Conservation (phyloP, 805 yeast genomes). For the Lachancea meyersii region DNA sequence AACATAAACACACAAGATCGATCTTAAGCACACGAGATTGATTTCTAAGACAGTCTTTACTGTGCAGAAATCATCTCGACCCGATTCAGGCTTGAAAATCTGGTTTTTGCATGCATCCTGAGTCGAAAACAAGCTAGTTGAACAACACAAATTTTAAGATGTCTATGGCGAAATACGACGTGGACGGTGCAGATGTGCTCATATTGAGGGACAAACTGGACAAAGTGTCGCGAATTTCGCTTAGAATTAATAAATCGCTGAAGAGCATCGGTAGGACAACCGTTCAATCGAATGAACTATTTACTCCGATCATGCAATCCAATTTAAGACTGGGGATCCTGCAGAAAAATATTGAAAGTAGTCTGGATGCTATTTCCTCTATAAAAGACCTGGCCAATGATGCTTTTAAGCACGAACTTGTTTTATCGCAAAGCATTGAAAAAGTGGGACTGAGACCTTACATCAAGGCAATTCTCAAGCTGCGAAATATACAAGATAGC, state of each 20-base stretch:
- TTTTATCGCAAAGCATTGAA: conserved; percentile 30
- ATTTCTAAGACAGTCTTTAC: too few relatives aligned
- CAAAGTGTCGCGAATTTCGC: conserved; percentile 51
- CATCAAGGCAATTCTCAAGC: conserved; percentile 38
- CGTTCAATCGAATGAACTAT: conserved; percentile 36
- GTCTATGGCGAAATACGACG: conserved; percentile 37
- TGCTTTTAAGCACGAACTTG: conserved; percentile 38
- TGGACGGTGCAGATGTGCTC: conserved; percentile 78
- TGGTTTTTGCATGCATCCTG: neutral
- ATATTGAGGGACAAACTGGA: conserved; percentile 70
- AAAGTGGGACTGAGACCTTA: conserved; percentile 33
- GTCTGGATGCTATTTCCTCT: conserved; percentile 42
- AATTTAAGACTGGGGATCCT: conserved; percentile 51
- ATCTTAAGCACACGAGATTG: too few relatives aligned
- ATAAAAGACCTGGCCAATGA: conserved; percentile 45
- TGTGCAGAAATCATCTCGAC: too few relatives aligned
- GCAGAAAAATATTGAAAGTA: conserved; percentile 52
- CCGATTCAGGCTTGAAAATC: too few relatives aligned
- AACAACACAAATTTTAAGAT: neutral
- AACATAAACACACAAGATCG: too few relatives aligned
- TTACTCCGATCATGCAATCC: conserved; percentile 65
- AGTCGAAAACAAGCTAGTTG: neutral
- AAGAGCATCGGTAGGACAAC: conserved; percentile 37
- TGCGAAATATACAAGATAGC: conserved; percentile 43
- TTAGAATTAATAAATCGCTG: conserved; percentile 50